Conservation (phyloP, 169 alveolate genomes). For the Ichthyophthirius multifiliis region DNA sequence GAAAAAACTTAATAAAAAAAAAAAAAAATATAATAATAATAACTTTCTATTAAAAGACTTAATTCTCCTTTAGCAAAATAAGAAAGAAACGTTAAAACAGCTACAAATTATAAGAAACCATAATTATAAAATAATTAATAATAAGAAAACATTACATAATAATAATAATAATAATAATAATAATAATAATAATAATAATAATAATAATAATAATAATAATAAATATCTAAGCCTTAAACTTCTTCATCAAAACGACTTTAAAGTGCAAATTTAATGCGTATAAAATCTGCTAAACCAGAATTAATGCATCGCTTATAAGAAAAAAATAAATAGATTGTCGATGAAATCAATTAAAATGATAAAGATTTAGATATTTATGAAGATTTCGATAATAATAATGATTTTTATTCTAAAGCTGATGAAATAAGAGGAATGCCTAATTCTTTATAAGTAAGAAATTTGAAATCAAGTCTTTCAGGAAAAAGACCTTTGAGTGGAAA, state of each 20-base stretch:
- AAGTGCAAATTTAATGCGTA: background rate
- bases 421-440: background rate
- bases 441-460: background rate
- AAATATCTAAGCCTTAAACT: no score
- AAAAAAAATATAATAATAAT: no score
- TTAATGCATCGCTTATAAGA: background rate
- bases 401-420: background rate
- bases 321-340: background rate
- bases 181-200: background rate
- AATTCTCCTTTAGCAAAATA: no score
- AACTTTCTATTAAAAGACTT: no score
- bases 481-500: slow-evolving; percentile 32
- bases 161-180: background rate
- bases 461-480: background rate
- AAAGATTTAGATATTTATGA: background rate
- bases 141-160: background rate
- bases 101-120: background rate
- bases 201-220: background rate
- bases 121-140: background rate
- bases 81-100: background rate
- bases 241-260: no score
- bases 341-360: background rate
- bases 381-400: background rate
- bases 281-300: background rate
- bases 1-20: background rate